phyloP scores from a whole-genome alignment of 2,329 filamentous ascomycete genomes.

The Fusarium palustre region DNA sequence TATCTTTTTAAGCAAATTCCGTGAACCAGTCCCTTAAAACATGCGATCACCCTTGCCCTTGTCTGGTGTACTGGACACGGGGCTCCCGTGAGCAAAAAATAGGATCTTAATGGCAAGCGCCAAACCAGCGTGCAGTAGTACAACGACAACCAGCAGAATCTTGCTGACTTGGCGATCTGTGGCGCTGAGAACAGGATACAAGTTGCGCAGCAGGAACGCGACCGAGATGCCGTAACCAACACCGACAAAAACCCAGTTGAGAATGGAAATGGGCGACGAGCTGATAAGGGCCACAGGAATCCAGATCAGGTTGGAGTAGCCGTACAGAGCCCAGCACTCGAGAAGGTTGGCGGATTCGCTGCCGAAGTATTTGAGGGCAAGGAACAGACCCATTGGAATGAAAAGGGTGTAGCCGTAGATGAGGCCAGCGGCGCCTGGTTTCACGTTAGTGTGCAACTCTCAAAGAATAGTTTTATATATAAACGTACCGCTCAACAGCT shows the following conservation, averaged over 20 bases:
- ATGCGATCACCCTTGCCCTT: constrained; percentile 37
- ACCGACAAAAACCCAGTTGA: constrained; percentile 95
- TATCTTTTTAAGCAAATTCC: constrained; percentile 3
- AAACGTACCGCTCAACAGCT: constrained; percentile 79
- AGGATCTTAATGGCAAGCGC: constrained; percentile 95
- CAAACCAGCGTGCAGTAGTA: constrained; percentile 88
- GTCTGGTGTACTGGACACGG: constrained; percentile 56
- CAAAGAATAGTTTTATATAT: neutral
- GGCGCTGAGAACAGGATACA: constrained; percentile 91
- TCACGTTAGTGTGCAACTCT: constrained; percentile 16
- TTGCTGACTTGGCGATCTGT: constrained; percentile 94
- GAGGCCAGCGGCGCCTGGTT: constrained; percentile 81
- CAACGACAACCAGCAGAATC: constrained; percentile 83
- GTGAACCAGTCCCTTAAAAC: constrained; percentile 26
- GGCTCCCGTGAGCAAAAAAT: constrained; percentile 88
- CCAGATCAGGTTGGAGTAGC: constrained; percentile 97
- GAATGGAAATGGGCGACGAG: constrained; percentile 84
- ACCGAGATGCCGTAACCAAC: constrained; percentile 87
- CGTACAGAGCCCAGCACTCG: constrained; percentile 95
- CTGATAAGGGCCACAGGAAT: constrained; percentile 92
- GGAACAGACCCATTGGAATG: constrained; percentile 87
- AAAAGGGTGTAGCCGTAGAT: constrained; percentile 95
- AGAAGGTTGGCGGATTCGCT: constrained; percentile 92
- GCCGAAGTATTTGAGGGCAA: constrained; percentile 92
- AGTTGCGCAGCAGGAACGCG: constrained; percentile 83